Evolutionary conservation across 305 asterid genomes (phyloP), one percentile per base, ranked within the genome.

Genomic region (Solanum aculeatissimum): DNA sequence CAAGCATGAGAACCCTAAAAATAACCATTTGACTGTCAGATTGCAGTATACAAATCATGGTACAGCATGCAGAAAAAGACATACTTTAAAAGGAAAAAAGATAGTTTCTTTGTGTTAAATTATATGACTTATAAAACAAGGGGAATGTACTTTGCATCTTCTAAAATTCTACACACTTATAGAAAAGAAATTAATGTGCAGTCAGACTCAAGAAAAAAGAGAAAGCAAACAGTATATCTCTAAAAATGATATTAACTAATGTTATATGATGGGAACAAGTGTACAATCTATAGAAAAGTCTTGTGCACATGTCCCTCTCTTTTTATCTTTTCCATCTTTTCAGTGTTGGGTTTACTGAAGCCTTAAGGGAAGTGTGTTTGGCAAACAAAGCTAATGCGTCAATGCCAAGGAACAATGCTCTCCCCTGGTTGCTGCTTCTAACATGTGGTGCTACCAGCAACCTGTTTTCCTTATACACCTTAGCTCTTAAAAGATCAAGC

Each of bases 1-100:
- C 93, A 83, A 97, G 85, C 98, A 95, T 94, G 66, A 78, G 82
- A 18, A 78, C 83, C 93, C 81, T 12, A 63, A 47, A 72, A 29
- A 35, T 14, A 65, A 25, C 23, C 35, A 60, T 40, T 18, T 4
- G 47, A 53, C 47, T 51, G 49, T 78, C 49, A 78, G 66, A 78
- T 78, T 53, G 66, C 29, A 53, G 6, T 53, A 51, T 53, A n/a
- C 82, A 78, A 78, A 78, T 0, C 42, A 51, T 53, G 49, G 47
- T 53, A 65, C 78, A 80, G 83, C 77, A 83, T 29, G 68, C 63
- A 57, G 16, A 78, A 87, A 70, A 77, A 83, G 78, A 51, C 74
- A 69, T 43, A 63, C 62, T 40, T 57, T 15, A 66, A 43, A 79
- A 79, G 81, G 70, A 83, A 69, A 66, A 75, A 10, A 51, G 58